A percentile compares a stretch with the other conserved stretches of the same genome.
Conservation (phyloP, 257 asterid genomes). For the Nicotiana knightiana region DNA sequence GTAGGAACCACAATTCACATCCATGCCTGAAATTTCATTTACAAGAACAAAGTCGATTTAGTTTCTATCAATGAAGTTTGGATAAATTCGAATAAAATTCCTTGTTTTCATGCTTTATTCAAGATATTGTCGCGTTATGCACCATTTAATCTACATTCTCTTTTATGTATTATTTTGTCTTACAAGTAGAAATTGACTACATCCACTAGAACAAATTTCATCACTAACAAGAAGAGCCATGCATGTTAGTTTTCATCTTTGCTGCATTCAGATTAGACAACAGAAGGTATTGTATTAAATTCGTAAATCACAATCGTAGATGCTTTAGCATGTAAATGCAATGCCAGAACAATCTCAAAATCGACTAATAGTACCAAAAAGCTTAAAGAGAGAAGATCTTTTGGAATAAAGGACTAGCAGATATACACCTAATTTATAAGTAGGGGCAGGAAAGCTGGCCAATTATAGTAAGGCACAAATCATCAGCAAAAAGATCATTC, state of each 20-base stretch:
- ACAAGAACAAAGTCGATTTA: background rate
- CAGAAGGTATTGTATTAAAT: background rate
- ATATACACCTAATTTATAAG: background rate
- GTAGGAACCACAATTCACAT: conserved; percentile 52
- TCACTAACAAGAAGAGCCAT: background rate
- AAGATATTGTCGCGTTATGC: background rate
- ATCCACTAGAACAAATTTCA: background rate
- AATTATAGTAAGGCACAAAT: background rate
- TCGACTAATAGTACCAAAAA: background rate
- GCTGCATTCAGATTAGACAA: background rate
- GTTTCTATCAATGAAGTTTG: background rate
- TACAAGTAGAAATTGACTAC: background rate
- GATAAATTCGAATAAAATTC: background rate
- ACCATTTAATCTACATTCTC: background rate
- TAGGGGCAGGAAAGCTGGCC: background rate
- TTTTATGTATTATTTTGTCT: background rate
- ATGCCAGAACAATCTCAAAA: background rate
- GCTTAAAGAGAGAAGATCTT: background rate
- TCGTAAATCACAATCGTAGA: background rate
- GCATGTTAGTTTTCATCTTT: background rate
- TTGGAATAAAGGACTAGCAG: background rate
- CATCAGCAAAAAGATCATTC: background rate
- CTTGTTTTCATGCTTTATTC: background rate
- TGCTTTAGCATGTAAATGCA: background rate
- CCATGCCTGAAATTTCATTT: conserved; percentile 49